phyloP scores from a whole-genome alignment of 2,329 filamentous ascomycete species.

The Zarea fungicola region DNA sequence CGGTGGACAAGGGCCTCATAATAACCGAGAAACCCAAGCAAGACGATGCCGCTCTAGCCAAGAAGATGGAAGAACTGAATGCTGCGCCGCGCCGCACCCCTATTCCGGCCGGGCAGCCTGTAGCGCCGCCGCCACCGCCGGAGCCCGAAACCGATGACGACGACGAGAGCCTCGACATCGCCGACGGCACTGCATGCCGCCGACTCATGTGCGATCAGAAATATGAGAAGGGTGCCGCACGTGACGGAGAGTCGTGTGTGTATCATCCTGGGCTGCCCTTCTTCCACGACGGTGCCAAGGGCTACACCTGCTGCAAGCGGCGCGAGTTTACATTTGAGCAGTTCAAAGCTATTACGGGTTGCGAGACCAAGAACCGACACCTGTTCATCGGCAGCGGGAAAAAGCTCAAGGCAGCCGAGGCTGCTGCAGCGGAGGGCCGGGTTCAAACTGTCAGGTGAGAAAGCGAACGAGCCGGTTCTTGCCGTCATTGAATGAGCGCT shows the following conservation, averaged over 20 bases:
- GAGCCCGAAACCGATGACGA: slow-evolving; percentile 81
- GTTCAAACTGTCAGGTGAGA: slow-evolving; percentile 71
- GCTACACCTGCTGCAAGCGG: slow-evolving; percentile 94
- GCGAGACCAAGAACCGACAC: slow-evolving; percentile 74
- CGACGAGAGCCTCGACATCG: slow-evolving; percentile 68
- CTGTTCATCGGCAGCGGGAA: slow-evolving; percentile 76
- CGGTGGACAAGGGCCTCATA: slow-evolving; percentile 65
- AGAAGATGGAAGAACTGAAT: slow-evolving; percentile 51
- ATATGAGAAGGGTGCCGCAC: slow-evolving; percentile 55
- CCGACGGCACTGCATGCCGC: slow-evolving; percentile 70
- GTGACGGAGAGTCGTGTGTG: slow-evolving; percentile 72
- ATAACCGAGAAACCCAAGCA: slow-evolving; percentile 53
- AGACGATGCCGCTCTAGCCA: slow-evolving; percentile 35
- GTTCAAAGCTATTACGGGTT: slow-evolving; percentile 93
- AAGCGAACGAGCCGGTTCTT: too few species aligned
- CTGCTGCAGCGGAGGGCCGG: too few species aligned
- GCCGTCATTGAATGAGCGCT: too few species aligned
- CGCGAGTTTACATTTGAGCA: slow-evolving; percentile 95
- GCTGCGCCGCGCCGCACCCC: slow-evolving; percentile 34
- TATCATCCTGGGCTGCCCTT: slow-evolving; percentile 88
- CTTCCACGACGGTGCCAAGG: slow-evolving; percentile 98
- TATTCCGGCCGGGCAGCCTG: slow-evolving; percentile 37
- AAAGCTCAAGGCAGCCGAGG: slow-evolving; percentile 57
- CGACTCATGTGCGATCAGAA: slow-evolving; percentile 66
- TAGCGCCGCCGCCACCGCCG: slow-evolving; percentile 51